Conservation (phyloP, 495 filamentous ascomycete genomes). For the Neurospora sp. region DNA sequence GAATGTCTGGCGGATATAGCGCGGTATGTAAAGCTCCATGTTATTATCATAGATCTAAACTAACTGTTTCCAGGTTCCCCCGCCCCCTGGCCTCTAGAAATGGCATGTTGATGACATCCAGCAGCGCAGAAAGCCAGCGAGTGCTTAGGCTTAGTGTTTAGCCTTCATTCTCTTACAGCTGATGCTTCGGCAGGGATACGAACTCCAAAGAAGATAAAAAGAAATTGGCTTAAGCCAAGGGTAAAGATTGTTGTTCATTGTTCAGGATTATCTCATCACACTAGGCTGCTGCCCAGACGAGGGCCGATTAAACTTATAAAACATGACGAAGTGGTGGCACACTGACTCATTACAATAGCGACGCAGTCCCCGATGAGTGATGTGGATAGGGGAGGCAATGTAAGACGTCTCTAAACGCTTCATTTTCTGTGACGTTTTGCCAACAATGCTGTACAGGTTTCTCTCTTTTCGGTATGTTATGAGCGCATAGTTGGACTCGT, state of each 20-base stretch:
- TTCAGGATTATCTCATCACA: background rate
- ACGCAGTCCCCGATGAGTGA: background rate
- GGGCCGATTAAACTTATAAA: background rate
- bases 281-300: background rate
- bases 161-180: background rate
- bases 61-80: conserved; percentile 35
- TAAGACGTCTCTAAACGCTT: background rate
- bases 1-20: conserved; percentile 50
- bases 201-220: background rate
- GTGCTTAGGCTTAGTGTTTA: background rate
- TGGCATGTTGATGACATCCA: background rate
- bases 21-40: conserved; percentile 41
- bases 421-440: background rate
- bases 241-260: background rate
- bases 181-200: background rate
- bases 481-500: background rate
- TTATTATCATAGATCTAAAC: conserved; percentile 2
- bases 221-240: background rate
- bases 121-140: background rate
- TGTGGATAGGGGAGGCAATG: background rate
- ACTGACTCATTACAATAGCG: background rate
- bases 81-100: conserved; percentile 43
- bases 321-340: background rate
- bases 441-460: background rate
- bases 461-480: background rate